Base-by-base conservation (phyloP, 192 early-diverging fungal genomes). In the Coemansia sp. region DNA sequence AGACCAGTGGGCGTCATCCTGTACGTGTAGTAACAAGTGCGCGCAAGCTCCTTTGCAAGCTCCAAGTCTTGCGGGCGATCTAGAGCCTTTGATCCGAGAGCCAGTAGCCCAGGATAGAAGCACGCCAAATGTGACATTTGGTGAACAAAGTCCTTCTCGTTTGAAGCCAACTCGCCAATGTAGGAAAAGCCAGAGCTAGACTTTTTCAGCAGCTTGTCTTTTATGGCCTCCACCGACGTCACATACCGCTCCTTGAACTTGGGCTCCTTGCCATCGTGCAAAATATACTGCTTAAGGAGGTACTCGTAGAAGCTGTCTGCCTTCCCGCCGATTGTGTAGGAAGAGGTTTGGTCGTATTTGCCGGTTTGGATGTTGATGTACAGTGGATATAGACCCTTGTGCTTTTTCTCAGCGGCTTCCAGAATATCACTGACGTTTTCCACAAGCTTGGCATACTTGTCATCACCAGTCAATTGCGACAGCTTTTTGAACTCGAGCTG, bases 221-320 rank as follows among this genome's bases (percentile, higher is more conserved):
- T 82, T 32, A 94, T 79, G 0, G 87, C 88, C 6, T 71, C 66
- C 0, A 85, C 58, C 0, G 90, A 72, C 21, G 77, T 60, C 37
- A 83, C 78, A 48, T 87, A 94, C 73, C 85, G 85, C 8, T 80
- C 60, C 25, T 77, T 84, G 70, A 84, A 92, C 26, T 80, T 61
- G 8, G 64, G 36, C 51, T 90, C 85, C 8, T 65, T 77, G 36
- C 79, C 66, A 40, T 80, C 72, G 1, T 88, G 87, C 53, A 88
- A 82, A 3, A 95, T 66, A 39, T 88, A 92, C 64, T 94, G 92
- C 66, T 97, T 97, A 19, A 88, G 82, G 37, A 90, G 77, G 66
- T 97, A 97, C 81, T 97, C 92, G 76, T 98, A 98, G 57, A 93
- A 98, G 52, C 88, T 91, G 39, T 98, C 95, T 1, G 88, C 88